These are phyloP conservation scores for Heimioporus retisporus DNA, from an alignment of 1,284 basidiomycete genomes.

Conservation along the genomic window DNA sequence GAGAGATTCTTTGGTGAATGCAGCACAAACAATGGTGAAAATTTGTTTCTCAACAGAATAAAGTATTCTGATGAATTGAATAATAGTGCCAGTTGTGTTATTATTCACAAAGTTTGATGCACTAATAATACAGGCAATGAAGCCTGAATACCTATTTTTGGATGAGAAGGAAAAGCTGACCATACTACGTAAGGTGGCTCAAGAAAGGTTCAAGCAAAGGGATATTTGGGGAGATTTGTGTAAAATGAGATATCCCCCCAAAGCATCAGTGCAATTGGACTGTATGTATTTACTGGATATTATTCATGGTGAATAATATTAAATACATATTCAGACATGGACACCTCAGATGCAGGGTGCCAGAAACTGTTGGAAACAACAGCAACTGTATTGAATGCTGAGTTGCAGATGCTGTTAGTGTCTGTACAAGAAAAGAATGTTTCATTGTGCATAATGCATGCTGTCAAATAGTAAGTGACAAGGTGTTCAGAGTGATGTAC, in stretches of 20 bases:
- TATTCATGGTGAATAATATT: background rate
- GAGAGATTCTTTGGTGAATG: too few relatives aligned
- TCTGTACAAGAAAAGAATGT: background rate
- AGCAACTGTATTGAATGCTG: background rate
- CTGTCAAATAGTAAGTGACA: background rate
- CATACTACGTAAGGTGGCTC: too few relatives aligned
- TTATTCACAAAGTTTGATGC: slow-evolving; percentile 1
- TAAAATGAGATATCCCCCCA: background rate
- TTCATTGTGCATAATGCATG: background rate
- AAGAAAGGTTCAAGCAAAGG: background rate
- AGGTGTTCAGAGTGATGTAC: too few relatives aligned
- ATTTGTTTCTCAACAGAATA: too few relatives aligned
- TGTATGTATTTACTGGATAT: background rate
- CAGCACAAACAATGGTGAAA: too few relatives aligned
- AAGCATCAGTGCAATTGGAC: background rate
- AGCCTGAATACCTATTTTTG: background rate
- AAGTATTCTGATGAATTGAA: background rate
- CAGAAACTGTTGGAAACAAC: background rate
- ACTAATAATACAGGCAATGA: background rate
- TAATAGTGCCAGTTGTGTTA: background rate
- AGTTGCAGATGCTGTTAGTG: background rate
- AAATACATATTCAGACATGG: background rate
- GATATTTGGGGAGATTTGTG: background rate
- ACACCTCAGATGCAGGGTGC: background rate
- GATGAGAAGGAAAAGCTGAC: background rate